These are phyloP conservation scores for Corymbia calophylla DNA, from an alignment of 441 rosid genomes.

Conservation along the genomic window DNA sequence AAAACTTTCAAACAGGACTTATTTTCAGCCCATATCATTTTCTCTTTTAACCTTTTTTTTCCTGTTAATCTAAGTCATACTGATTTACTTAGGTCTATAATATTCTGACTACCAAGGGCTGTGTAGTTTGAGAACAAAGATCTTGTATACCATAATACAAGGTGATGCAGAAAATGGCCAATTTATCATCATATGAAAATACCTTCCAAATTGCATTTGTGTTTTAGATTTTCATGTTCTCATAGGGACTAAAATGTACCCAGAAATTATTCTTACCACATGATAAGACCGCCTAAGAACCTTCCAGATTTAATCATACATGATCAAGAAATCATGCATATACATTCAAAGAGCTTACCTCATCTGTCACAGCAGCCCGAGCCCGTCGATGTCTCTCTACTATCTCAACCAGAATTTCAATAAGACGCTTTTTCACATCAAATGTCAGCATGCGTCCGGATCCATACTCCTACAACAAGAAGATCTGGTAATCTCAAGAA, in stretches of 20 bases:
- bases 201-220: background rate
- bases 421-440: slow-evolving; percentile 72
- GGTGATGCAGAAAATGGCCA: background rate
- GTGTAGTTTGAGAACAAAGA: background rate
- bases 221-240: background rate
- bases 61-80: background rate
- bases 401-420: slow-evolving; percentile 55
- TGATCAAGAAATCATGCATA: background rate
- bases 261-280: background rate
- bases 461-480: slow-evolving; percentile 50
- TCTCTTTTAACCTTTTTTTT: background rate
- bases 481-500: background rate
- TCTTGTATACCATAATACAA: background rate
- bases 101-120: background rate
- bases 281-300: background rate
- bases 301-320: background rate
- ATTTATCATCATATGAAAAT: background rate
- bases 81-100: background rate
- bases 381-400: slow-evolving; percentile 80
- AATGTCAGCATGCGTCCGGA: slow-evolving; percentile 82
- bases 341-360: slow-evolving; percentile 31
- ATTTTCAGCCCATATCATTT: background rate
- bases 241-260: background rate
- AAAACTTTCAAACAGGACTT: background rate
- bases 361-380: slow-evolving; percentile 77